phyloP scores from a whole-genome alignment of 75 land plant genomes.

The Pinus albicaulis region DNA sequence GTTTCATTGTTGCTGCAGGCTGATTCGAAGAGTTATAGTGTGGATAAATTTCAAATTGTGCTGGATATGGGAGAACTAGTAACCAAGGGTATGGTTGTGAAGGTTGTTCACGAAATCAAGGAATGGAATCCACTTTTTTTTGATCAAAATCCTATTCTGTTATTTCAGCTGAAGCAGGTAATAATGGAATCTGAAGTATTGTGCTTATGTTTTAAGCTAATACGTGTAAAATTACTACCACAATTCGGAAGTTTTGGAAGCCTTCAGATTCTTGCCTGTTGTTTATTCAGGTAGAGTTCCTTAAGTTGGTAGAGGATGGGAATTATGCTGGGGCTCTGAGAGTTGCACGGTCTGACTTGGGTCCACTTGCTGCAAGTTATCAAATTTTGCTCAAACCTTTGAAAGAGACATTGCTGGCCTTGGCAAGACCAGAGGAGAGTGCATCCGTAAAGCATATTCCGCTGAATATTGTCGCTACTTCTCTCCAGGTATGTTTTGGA shows the following conservation, averaged over 20 bases:
- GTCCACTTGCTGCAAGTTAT: constrained; percentile 84
- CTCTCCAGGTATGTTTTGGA: constrained; percentile 69
- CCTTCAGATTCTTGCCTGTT: background rate
- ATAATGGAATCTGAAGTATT: background rate
- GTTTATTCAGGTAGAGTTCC: constrained; percentile 81
- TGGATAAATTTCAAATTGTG: constrained; percentile 56
- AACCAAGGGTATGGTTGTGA: constrained; percentile 65
- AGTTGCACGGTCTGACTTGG: constrained; percentile 81
- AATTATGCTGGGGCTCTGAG: constrained; percentile 65
- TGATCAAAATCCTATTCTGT: constrained; percentile 72
- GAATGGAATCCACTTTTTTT: constrained; percentile 66
- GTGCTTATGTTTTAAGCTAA: background rate
- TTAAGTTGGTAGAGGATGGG: constrained; percentile 69
- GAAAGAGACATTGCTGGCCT: constrained; percentile 85
- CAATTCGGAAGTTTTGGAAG: background rate
- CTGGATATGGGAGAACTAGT: constrained; percentile 78
- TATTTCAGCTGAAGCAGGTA: constrained; percentile 98
- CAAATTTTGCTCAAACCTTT: constrained; percentile 68
- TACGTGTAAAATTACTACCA: background rate
- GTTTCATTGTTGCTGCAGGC: constrained; percentile 9
- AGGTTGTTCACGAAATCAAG: constrained; percentile 77
- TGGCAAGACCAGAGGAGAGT: constrained; percentile 71
- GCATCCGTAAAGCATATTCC: constrained; percentile 42
- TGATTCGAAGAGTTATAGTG: constrained; percentile 7
- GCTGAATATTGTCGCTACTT: constrained; percentile 64